phyloP scores from a whole-genome alignment of 345 rosid species.

The Citrus australasica region DNA sequence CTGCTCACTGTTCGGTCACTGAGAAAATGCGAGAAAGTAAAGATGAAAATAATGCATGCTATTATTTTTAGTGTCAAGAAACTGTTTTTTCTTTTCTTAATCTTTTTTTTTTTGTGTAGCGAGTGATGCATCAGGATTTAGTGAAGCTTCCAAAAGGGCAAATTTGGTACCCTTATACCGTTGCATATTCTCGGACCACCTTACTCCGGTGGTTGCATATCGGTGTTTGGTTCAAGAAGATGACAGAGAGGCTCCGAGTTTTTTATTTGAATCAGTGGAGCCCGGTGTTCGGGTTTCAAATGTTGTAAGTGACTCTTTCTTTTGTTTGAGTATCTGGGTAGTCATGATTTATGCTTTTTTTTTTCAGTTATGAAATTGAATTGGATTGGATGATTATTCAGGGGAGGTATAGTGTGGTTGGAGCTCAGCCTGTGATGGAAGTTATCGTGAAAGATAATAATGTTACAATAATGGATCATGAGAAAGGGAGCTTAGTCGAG shows the following conservation, averaged over 20 bases:
- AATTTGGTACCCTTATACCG: constrained; percentile 68
- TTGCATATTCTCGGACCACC: constrained; percentile 82
- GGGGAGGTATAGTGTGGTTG: constrained; percentile 84
- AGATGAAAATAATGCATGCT: not conserved
- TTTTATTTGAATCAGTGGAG: constrained; percentile 82
- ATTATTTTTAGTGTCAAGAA: not conserved
- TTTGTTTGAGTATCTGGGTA: not conserved
- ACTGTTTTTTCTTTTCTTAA: not conserved
- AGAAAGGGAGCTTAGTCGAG: constrained; percentile 44
- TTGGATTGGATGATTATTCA: constrained; percentile 25
- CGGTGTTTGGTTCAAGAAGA: constrained; percentile 86
- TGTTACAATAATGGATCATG: constrained; percentile 74
- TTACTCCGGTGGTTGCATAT: constrained; percentile 83
- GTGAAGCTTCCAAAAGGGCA: constrained; percentile 58
- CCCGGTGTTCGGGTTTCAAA: constrained; percentile 56
- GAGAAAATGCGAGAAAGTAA: constrained; percentile 4
- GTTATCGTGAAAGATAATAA: constrained; percentile 69
- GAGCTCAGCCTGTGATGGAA: constrained; percentile 80
- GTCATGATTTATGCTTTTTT: not conserved
- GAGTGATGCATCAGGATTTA: constrained; percentile 37
- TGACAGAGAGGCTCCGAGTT: constrained; percentile 84
- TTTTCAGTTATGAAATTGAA: constrained; percentile 4
- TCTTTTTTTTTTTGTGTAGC: constrained; percentile 25
- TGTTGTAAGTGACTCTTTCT: constrained; percentile 41
- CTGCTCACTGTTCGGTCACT: constrained; percentile 12